Evolutionary conservation across 495 filamentous ascomycete genomes (phyloP).

Genomic region (Penicillium soppii): DNA sequence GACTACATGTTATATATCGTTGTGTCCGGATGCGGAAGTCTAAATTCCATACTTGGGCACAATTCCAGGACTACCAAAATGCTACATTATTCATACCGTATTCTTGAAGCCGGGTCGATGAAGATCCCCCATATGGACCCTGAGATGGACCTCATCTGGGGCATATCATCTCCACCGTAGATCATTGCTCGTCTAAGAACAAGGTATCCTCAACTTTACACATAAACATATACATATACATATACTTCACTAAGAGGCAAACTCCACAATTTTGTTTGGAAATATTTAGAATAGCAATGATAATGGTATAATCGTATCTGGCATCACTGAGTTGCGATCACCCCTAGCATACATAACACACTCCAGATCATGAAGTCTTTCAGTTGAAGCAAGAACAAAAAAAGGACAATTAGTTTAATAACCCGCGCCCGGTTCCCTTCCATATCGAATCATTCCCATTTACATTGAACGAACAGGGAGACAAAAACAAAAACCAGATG

Average conservation of each 20-base stretch:
- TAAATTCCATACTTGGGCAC: neutral
- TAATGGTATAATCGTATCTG: slow-evolving; percentile 4
- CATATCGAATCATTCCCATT: neutral
- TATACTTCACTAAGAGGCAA: too few species aligned
- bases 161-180: neutral
- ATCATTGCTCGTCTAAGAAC: neutral
- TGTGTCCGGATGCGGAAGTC: neutral
- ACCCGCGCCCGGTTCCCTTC: neutral
- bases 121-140: neutral
- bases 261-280: too few species aligned
- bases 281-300: neutral
- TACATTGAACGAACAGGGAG: neutral
- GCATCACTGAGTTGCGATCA: neutral
- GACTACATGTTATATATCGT: neutral
- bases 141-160: neutral
- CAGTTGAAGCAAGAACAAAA: neutral
- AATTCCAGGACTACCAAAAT: neutral
- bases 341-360: slow-evolving; percentile 2
- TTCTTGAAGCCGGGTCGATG: neutral
- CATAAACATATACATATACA: too few species aligned
- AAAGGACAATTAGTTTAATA: slow-evolving; percentile 1
- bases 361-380: slow-evolving; percentile 9
- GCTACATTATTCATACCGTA: neutral
- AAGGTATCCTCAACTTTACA: neutral
- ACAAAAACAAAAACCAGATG: neutral